Base-by-base conservation (phyloP, 2,329 filamentous ascomycete genomes). In the Ophiognomonia clavigignenti-juglandacearum region DNA sequence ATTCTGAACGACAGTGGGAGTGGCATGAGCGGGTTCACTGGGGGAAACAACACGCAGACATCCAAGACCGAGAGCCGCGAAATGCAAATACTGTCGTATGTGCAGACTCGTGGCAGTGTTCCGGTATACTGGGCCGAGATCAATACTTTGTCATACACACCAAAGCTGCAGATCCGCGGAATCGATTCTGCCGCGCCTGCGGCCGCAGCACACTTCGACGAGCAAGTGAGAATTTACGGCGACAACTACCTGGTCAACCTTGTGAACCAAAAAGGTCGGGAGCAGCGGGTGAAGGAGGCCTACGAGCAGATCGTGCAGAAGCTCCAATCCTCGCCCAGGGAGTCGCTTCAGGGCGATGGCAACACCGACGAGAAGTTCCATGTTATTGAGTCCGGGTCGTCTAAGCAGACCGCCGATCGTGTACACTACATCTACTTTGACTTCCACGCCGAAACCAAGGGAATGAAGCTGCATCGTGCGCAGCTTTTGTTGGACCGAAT, bases 401-500 rank as follows among this genome's bases (percentile, higher is more conserved):
- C 72, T 31, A 59, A 61, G 45, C 66, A 86, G 53, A 74, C 83
- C 53, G 87, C 86, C 64, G 91, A 96, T 64, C 84, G 84, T 37
- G 72, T 98, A 37, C 92, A 98, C 69, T 98, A 98, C 66, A 71
- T 97, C 58, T 98, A 97, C 72, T 98, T 98, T 63, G 93, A 98
- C 70, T 98, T 95, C 66, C 95, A 98, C 71, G 90, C 85, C 61
- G 93, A 98, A 69, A 98, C 95, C 41, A 96, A 96, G 69, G 92
- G 92, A 31, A 76, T 96, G 59, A 83, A 87, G 61, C 96, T 93
- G 87, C 85, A 98, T 64, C 88, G 91, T 40, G 91, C 92, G 0
- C 84, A 92, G 65, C 75, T 95, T 35, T 77, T 98, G 19, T 75
- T 98, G 50, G 87, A 96, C 56, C 84, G 86, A 61, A 74, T 98